Evolutionary conservation across 2,329 filamentous ascomycete species (phyloP), one percentile per base, ranked within the genome.

Genomic region (Calonectria pseudoreteaudii): DNA sequence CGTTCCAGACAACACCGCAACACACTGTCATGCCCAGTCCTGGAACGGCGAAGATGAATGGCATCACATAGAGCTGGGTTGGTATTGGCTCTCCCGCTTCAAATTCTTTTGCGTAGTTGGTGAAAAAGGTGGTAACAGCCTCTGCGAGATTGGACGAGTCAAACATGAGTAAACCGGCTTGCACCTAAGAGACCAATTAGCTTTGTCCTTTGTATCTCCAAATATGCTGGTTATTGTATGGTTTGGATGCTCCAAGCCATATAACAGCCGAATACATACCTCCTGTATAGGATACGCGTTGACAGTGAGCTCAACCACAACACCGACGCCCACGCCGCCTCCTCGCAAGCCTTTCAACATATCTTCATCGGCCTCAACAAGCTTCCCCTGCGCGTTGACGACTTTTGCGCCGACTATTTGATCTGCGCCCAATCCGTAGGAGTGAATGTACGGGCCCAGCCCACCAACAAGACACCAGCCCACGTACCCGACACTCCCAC

Each of bases 381-480:
- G 16, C 16, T 70, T 67, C 10, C 74, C 74, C 28, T 68, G 36
- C 18, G 72, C 68, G 14, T 60, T 72, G 5, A 75, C 72, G 10
- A 75, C 69, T 34, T 58, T 52, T 0, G 74, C 74, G 3, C 69
- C 72, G 3, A 68, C 23, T 20, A 75, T 72, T 26, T 75, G 72
- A 14, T 75, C 74, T 1, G 66, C 72, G 28, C 72, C 74, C 4
- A 72, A 34, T 3, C 74, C 74, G 20, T 74, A 74, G 0, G 68
- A 69, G 38, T 69, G 68, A 10, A 65, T 30, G 34, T 71, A 70
- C 2, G 74, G 68, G 9, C 74, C 74, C 23, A 69, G 72, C 3
- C 72, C 74, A 28, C 74, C 74, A 26, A 53, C 50, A 4, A 71
- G 30, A n/a, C 56, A 71, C 72, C 74, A 75, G 31, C 72, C 68